Percentiles rank a stretch among this genome's conserved stretches.
phyloP scores from a whole-genome alignment of 805 yeast species.

The Tetrapisispora pingtungensis region DNA sequence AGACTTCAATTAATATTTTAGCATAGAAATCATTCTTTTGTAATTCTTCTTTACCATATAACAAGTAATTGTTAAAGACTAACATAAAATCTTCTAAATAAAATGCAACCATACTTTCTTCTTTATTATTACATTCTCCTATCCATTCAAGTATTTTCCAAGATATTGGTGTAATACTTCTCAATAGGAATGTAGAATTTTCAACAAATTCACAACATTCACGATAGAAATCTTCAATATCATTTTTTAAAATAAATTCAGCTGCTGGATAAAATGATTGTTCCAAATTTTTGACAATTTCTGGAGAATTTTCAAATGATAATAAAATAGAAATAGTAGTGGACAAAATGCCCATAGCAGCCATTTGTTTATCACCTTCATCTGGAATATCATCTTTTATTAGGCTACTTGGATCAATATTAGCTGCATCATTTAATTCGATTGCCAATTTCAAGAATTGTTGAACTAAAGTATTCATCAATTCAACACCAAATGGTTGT shows the following conservation, averaged over 20 bases:
- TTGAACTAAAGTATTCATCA: slow-evolving; percentile 51
- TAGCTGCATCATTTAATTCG: slow-evolving; percentile 57
- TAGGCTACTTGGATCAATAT: slow-evolving; percentile 33
- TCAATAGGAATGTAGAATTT: slow-evolving; percentile 50
- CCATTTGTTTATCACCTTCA: slow-evolving; percentile 61
- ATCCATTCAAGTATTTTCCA: slow-evolving; percentile 63
- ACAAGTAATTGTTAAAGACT: slow-evolving; percentile 62
- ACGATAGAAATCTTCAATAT: slow-evolving; percentile 61
- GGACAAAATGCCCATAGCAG: slow-evolving; percentile 71
- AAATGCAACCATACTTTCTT: slow-evolving; percentile 45
- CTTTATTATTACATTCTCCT: slow-evolving; percentile 24
- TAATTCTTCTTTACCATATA: slow-evolving; percentile 45
- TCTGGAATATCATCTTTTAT: slow-evolving; percentile 32
- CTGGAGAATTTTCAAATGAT: slow-evolving; percentile 72
- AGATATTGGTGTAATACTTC: slow-evolving; percentile 54
- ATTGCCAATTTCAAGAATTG: slow-evolving; percentile 64
- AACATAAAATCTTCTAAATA: slow-evolving; percentile 70
- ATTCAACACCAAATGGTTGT: slow-evolving; percentile 80
- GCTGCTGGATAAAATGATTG: slow-evolving; percentile 61
- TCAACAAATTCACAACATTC: slow-evolving; percentile 72
- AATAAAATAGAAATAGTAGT: slow-evolving; percentile 75
- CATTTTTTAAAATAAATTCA: slow-evolving; percentile 52
- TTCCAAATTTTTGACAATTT: slow-evolving; percentile 54
- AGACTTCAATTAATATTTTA: slow-evolving; percentile 41
- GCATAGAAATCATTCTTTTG: slow-evolving; percentile 38